Evolutionary conservation across 2,329 filamentous ascomycete species (phyloP), one percentile per base, ranked within the genome.

Genomic region (Exophiala alcalophila): DNA sequence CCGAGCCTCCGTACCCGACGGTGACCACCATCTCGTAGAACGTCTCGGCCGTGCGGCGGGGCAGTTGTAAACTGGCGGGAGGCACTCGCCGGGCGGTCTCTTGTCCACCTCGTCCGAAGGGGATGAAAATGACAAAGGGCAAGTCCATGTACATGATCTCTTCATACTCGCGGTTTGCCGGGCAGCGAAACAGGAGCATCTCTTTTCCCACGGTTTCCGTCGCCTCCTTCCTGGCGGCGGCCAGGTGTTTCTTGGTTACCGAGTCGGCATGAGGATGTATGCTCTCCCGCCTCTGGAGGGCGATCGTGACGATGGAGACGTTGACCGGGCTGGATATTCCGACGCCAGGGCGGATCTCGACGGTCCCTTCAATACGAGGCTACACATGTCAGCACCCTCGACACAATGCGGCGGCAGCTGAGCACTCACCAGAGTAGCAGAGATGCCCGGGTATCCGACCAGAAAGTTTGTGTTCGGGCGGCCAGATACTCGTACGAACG

Each of bases 251-350:
- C 69, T 94, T 94, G 50, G 91, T 83, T 58, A 96, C 77, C 53
- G 89, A 95, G 65, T 97, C 91, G 66, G 92, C 92, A 48, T 90
- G 86, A 31, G 92, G 92, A 64, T 97, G 90, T 66, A 98, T 97
- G 43, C 88, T 92, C 71, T 98, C 92, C 70, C 88, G 83, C 59
- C 90, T 83, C 61, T 94, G 89, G 42, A 98, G 78, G 59, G 84
- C 90, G 72, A 98, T 94, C 58, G 90, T 90, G 55, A 97, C 91
- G 55, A 96, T 80, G 34, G 90, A 96, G 61, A 98, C 76, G 61
- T 84, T 80, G 58, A 97, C 90, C 28, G 92, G 89, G 57, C 89
- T 89, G 12, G 89, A 91, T 59, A 85, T 83, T 49, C 92, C 91
- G 50, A 83, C 76, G 40, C 81, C 82, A 28, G 92, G 92, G 48